phyloP scores from a whole-genome alignment of 129 eudicot genomes.

The Pseudognaphalium luteoalbum region DNA sequence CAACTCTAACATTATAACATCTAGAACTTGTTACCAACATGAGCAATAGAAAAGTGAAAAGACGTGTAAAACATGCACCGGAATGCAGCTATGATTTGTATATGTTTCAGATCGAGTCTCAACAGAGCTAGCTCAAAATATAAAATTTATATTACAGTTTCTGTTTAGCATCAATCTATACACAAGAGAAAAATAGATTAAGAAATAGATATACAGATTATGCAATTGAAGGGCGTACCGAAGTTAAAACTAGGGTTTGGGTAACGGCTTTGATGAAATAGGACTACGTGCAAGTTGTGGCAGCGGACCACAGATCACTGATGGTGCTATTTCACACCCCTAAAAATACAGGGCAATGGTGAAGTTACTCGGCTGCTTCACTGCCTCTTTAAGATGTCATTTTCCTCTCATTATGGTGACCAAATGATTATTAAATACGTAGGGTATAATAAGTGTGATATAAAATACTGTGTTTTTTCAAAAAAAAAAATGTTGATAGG shows the following conservation, averaged over 20 bases:
- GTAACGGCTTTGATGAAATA: slow-evolving; percentile 16
- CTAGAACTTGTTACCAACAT: background rate
- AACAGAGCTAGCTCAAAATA: no score
- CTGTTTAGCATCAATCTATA: no score
- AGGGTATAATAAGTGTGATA: background rate
- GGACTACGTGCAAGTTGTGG: no score
- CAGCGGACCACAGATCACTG: slow-evolving; percentile 2
- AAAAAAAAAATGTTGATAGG: no score
- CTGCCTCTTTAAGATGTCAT: background rate
- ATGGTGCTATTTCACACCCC: background rate
- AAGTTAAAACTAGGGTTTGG: slow-evolving; percentile 2
- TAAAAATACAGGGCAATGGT: background rate
- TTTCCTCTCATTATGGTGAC: background rate
- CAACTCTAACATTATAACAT: background rate
- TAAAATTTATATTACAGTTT: no score
- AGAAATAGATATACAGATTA: background rate
- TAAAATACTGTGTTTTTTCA: background rate
- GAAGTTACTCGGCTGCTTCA: no score
- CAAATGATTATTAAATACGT: background rate
- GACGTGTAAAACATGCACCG: slow-evolving; percentile 3
- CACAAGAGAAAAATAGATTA: background rate
- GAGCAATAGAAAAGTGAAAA: background rate
- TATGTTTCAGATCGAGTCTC: background rate
- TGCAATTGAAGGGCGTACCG: slow-evolving; percentile 8
- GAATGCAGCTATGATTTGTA: background rate